These are phyloP conservation scores for Lachnellula cervina DNA, from an alignment of 2,329 filamentous ascomycete genomes.

Conservation along the genomic window DNA sequence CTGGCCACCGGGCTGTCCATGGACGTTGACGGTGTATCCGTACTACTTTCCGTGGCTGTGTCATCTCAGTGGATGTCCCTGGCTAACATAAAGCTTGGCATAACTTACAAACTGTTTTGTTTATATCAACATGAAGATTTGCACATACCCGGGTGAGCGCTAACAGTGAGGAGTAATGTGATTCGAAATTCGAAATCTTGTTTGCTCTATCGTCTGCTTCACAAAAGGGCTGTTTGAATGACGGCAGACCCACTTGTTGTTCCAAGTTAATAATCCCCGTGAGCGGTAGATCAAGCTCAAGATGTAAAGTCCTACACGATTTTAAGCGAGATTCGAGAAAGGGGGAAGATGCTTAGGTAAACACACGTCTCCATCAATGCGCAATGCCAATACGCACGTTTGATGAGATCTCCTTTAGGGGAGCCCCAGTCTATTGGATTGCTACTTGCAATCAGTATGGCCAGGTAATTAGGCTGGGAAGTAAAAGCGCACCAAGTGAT, in stretches of 20 bases:
- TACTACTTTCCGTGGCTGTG: constrained; percentile 13
- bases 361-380: constrained; percentile 49
- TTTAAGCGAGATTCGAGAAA: constrained; percentile 7
- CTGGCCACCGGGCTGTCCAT: constrained; percentile 26
- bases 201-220: constrained; percentile 44
- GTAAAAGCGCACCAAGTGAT: constrained; percentile 43
- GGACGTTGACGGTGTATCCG: constrained; percentile 7
- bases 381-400: constrained; percentile 54
- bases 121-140: constrained; percentile 48
- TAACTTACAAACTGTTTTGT: constrained; percentile 40
- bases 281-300: constrained; percentile 54
- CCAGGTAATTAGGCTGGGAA: constrained; percentile 1
- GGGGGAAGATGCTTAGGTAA: not conserved
- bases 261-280: constrained; percentile 51
- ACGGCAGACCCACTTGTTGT: constrained; percentile 49
- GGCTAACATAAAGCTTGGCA: not conserved
- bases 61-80: constrained; percentile 3
- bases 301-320: constrained; percentile 45
- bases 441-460: constrained; percentile 24
- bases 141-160: constrained; percentile 49
- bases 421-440: constrained; percentile 43
- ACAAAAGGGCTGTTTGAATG: constrained; percentile 45
- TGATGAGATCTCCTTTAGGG: constrained; percentile 45
- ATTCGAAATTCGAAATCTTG: constrained; percentile 49
- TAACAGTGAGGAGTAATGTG: constrained; percentile 57